These are phyloP conservation scores for Metarhizium anisopliae DNA, from an alignment of 2,329 filamentous ascomycete species.

Conservation along the genomic window DNA sequence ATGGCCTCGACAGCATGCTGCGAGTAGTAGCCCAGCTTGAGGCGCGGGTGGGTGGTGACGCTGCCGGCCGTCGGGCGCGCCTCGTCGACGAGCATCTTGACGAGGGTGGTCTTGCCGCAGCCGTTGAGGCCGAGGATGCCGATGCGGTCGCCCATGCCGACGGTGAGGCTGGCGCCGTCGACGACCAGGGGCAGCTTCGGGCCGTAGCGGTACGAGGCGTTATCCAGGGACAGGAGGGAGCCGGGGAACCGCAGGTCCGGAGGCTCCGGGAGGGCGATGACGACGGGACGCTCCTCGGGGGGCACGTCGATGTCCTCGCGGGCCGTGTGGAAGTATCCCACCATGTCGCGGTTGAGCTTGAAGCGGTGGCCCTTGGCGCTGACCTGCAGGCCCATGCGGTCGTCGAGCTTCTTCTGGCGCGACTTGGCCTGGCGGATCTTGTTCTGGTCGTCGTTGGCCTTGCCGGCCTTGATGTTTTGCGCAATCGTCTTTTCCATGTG, in stretches of 20 bases:
- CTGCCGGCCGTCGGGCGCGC: slow-evolving; percentile 51
- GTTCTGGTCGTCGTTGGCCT: slow-evolving; percentile 72
- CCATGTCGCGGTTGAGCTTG: slow-evolving; percentile 69
- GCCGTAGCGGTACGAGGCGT: slow-evolving; percentile 56
- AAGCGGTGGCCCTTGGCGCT: slow-evolving; percentile 64
- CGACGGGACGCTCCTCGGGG: slow-evolving; percentile 48
- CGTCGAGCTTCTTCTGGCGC: slow-evolving; percentile 75
- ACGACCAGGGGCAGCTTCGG: slow-evolving; percentile 34
- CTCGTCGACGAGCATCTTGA: slow-evolving; percentile 59
- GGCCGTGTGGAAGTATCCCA: slow-evolving; percentile 48
- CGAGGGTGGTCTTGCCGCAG: slow-evolving; percentile 70
- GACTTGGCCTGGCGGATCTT: slow-evolving; percentile 80
- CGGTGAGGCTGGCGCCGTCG: slow-evolving; percentile 55
- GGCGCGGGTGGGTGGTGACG: slow-evolving; percentile 56
- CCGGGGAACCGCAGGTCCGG: slow-evolving; percentile 67
- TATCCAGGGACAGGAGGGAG: slow-evolving; percentile 62
- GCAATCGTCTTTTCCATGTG: slow-evolving; percentile 74
- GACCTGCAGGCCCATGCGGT: slow-evolving; percentile 69
- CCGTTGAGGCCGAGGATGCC: slow-evolving; percentile 75
- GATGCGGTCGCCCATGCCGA: slow-evolving; percentile 65
- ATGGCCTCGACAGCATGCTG: slow-evolving; percentile 70
- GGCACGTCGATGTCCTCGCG: slow-evolving; percentile 66
- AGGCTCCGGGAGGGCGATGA: slow-evolving; percentile 51
- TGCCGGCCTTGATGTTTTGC: slow-evolving; percentile 65
- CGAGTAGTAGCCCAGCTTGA: slow-evolving; percentile 68